A percentile compares a stretch with the other conserved stretches of the same genome.
Evolutionary conservation across 2,329 filamentous ascomycete genomes (phyloP).

Genomic region (Cladophialophora carrionii): DNA sequence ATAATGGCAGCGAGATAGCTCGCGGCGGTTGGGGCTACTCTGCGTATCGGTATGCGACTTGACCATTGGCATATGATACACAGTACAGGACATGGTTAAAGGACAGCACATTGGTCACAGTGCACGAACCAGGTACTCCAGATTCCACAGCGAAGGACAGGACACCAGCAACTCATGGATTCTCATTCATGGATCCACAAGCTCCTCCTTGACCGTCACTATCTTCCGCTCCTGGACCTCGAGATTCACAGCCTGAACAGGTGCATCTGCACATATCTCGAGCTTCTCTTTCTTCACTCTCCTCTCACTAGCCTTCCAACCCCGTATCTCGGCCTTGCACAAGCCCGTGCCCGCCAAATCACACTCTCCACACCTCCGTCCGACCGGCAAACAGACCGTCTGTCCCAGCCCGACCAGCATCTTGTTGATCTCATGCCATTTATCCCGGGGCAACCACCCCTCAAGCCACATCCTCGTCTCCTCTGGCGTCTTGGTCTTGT

Average conservation of each 20-base stretch:
- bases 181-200: not conserved
- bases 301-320: constrained; percentile 60
- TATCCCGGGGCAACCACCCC: constrained; percentile 79
- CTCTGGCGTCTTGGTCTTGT: constrained; percentile 78
- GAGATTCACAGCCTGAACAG: constrained; percentile 43
- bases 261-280: constrained; percentile 32
- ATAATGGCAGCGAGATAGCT: no score
- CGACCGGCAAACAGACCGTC: constrained; percentile 79
- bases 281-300: constrained; percentile 50
- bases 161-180: no score
- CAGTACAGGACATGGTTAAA: no score
- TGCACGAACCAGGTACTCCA: no score
- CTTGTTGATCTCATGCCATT: constrained; percentile 91
- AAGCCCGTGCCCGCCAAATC: constrained; percentile 74
- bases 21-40: no score
- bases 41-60: no score
- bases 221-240: constrained; percentile 35
- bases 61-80: no score
- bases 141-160: no score
- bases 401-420: constrained; percentile 87
- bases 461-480: constrained; percentile 76
- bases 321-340: constrained; percentile 72
- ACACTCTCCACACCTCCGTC: constrained; percentile 81
- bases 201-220: constrained; percentile 28
- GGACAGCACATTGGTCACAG: no score